A percentile compares a stretch with the other conserved stretches of the same genome.
phyloP scores from a whole-genome alignment of 306 rosid species.

The Cucurbita ficifolia region DNA sequence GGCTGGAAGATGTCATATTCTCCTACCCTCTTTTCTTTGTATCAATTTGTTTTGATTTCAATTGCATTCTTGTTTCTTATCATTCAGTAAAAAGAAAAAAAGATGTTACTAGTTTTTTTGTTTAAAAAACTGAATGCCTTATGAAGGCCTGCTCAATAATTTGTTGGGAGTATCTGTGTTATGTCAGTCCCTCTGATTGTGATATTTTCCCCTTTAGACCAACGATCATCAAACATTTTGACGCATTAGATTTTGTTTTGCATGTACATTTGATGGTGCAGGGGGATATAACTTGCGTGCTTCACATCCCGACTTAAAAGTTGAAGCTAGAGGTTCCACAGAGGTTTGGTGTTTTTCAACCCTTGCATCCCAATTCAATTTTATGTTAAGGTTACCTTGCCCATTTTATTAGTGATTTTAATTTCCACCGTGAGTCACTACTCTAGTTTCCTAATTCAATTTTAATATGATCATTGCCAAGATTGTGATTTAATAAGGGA shows the following conservation, averaged over 20 bases:
- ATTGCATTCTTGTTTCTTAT: background rate
- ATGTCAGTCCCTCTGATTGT: background rate
- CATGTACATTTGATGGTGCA: conserved; percentile 24
- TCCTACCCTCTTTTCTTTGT: background rate
- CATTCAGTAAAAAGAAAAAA: background rate
- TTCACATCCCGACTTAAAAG: conserved; percentile 61
- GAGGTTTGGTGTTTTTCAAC: conserved; percentile 40
- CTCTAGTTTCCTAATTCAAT: background rate
- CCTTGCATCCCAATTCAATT: background rate
- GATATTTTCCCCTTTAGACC: background rate
- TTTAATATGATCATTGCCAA: conserved; percentile 1
- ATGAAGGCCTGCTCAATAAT: background rate
- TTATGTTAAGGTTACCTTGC: background rate
- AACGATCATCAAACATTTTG: background rate
- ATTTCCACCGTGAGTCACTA: background rate
- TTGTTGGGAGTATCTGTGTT: background rate
- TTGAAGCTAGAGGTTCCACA: conserved; percentile 62
- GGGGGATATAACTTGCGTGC: conserved; percentile 74
- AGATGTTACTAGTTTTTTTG: background rate
- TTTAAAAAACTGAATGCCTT: background rate
- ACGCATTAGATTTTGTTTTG: background rate
- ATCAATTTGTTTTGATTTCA: background rate
- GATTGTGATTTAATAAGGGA: conserved; percentile 4
- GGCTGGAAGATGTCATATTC: background rate
- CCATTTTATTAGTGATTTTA: background rate